These are phyloP conservation scores for Globisporangium okanoganense DNA, from an alignment of 352 stramenopile genomes.

Conservation along the genomic window DNA sequence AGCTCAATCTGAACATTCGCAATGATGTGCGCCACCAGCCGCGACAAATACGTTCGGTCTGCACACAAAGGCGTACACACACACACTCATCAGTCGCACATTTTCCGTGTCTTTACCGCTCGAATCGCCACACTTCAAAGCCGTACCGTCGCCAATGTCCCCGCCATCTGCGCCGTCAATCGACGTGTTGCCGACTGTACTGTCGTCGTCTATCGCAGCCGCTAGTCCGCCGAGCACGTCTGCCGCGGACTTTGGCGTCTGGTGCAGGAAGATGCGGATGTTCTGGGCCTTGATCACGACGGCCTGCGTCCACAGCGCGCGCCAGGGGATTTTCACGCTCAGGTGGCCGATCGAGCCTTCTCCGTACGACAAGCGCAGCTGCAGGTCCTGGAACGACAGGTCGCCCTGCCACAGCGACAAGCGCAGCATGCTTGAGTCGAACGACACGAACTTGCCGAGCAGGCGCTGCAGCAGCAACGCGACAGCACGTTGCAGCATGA, in stretches of 20 bases:
- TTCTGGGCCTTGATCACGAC: constrained; percentile 72
- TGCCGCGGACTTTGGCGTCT: constrained; percentile 29
- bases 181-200: constrained; percentile 10
- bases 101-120: not conserved
- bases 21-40: constrained; percentile 81
- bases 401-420: constrained; percentile 86
- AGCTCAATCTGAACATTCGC: constrained; percentile 86
- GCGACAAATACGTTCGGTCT: constrained; percentile 82
- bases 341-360: constrained; percentile 73
- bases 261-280: constrained; percentile 71
- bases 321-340: constrained; percentile 84
- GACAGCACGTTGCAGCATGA: constrained; percentile 80
- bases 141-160: constrained; percentile 36
- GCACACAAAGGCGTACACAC: constrained; percentile 13
- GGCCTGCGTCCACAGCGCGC: constrained; percentile 76
- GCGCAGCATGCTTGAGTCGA: constrained; percentile 81
- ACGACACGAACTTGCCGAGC: constrained; percentile 87
- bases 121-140: not conserved
- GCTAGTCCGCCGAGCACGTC: constrained; percentile 12
- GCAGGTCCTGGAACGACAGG: constrained; percentile 76
- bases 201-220: constrained; percentile 21
- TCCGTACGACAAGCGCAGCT: constrained; percentile 76
- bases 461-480: constrained; percentile 83
- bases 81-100: not conserved
- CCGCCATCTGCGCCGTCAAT: constrained; percentile 21